A percentile compares a stretch with the other conserved stretches of the same genome.
Conservation (phyloP, 2,329 filamentous ascomycete species). For the Hymenoscyphus fructigenus region DNA sequence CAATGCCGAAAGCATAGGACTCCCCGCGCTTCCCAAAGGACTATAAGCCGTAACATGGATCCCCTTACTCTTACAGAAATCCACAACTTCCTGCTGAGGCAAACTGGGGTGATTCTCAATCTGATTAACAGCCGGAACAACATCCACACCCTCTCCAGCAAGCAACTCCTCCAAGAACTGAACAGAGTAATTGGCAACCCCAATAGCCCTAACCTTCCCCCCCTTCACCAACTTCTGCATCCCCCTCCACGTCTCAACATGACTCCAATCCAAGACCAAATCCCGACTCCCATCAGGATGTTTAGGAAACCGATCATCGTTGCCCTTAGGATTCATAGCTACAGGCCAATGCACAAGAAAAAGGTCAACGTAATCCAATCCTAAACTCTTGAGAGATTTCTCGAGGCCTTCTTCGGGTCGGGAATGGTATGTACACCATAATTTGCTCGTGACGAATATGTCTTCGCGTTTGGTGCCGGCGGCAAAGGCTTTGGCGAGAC, state of each 20-base stretch:
- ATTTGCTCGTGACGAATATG: conserved; percentile 66
- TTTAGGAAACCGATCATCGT: conserved; percentile 12
- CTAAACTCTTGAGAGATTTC: conserved; percentile 70
- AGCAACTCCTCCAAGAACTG: conserved; percentile 35
- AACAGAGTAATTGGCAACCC: conserved; percentile 41
- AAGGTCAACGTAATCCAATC: conserved; percentile 79
- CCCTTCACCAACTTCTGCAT: conserved; percentile 64
- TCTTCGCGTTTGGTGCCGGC: conserved; percentile 64
- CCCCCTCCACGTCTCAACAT: conserved; percentile 73
- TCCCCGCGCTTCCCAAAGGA: conserved; percentile 40
- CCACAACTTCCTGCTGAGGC: conserved; percentile 49
- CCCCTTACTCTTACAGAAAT: conserved; percentile 47
- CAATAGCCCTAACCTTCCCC: conserved; percentile 51
- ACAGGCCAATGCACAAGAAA: conserved; percentile 84
- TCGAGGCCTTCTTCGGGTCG: conserved; percentile 68
- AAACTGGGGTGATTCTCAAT: conserved; percentile 58
- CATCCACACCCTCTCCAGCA: conserved; percentile 31
- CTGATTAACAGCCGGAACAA: conserved; percentile 55
- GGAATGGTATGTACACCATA: conserved; percentile 73
- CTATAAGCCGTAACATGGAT: conserved; percentile 52
- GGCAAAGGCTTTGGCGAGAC: conserved; percentile 52
- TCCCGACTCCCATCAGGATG: conserved; percentile 50
- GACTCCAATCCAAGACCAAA: conserved; percentile 63
- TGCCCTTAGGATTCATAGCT: conserved; percentile 68
- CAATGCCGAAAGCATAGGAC: conserved; percentile 55